phyloP scores from a whole-genome alignment of 805 yeast species.

The Schwanniomyces yamadae region DNA sequence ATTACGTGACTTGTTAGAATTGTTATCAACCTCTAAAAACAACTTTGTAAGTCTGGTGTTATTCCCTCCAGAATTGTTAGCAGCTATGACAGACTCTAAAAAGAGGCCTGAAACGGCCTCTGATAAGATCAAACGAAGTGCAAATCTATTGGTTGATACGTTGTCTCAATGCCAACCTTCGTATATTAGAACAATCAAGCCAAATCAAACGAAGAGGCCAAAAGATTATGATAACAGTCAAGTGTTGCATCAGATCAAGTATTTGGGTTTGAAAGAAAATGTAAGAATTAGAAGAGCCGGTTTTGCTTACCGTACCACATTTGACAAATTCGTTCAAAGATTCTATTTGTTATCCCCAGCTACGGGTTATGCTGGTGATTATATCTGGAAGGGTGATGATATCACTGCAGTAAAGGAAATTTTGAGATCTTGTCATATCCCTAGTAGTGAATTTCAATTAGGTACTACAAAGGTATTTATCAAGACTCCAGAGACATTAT shows the following conservation, averaged over 20 bases:
- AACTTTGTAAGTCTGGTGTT: slow-evolving; percentile 58
- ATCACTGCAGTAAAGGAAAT: slow-evolving; percentile 52
- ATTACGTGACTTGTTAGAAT: slow-evolving; percentile 81
- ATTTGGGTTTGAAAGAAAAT: slow-evolving; percentile 93
- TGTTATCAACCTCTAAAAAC: slow-evolving; percentile 71
- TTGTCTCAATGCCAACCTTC: slow-evolving; percentile 91
- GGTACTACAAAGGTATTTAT: slow-evolving; percentile 92
- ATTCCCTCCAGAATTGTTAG: slow-evolving; percentile 40
- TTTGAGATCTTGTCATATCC: slow-evolving; percentile 60
- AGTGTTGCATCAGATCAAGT: slow-evolving; percentile 93
- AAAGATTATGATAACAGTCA: slow-evolving; percentile 84
- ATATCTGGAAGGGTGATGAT: slow-evolving; percentile 58
- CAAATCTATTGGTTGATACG: slow-evolving; percentile 86
- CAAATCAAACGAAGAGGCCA: slow-evolving; percentile 90
- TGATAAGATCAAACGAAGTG: slow-evolving; percentile 89
- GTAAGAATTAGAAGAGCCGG: slow-evolving; percentile 98
- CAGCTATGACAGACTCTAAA: slow-evolving; percentile 52
- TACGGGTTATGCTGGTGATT: slow-evolving; percentile 88
- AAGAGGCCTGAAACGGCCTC: slow-evolving; percentile 93
- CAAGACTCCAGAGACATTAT: slow-evolving; percentile 94
- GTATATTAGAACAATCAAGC: slow-evolving; percentile 95
- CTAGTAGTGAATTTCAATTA: slow-evolving; percentile 78
- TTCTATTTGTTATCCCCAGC: slow-evolving; percentile 83
- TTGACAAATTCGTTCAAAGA: slow-evolving; percentile 93
- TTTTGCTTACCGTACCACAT: slow-evolving; percentile 95